Conservation (phyloP, 208 protist genomes). For the Acanthamoeba castellanii region DNA sequence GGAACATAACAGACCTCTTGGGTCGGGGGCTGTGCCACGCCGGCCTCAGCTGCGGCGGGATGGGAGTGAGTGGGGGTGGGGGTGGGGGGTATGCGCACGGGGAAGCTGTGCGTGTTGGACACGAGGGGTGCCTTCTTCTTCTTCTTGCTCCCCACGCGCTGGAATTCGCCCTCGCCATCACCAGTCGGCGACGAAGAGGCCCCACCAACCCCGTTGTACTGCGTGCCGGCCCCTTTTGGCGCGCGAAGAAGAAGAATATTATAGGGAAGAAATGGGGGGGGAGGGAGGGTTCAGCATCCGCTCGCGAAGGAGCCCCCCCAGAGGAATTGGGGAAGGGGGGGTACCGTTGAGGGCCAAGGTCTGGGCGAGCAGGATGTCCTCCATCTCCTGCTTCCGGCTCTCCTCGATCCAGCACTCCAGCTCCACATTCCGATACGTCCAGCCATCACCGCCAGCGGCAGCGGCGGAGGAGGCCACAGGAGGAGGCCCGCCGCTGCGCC, state of each 20-base stretch:
- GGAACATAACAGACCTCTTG: no score
- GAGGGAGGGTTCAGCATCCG: no score
- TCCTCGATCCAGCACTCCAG: constrained; percentile 32
- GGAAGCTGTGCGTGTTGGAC: not conserved
- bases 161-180: not conserved
- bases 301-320: no score
- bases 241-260: not conserved
- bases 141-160: not conserved
- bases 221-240: not conserved
- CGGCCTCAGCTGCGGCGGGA: no score
- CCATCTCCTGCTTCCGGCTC: not conserved
- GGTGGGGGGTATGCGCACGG: not conserved
- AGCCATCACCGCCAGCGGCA: not conserved
- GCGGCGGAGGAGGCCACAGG: not conserved
- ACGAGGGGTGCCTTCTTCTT: not conserved
- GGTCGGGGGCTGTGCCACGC: no score
- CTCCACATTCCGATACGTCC: not conserved
- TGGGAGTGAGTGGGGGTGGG: not conserved
- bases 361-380: not conserved
- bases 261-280: not conserved
- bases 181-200: not conserved
- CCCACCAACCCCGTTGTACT: not conserved
- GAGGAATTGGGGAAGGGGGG: no score
- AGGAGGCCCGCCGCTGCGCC: no score
- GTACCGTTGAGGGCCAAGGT: not conserved